Base-by-base conservation (phyloP, 305 asterid genomes). In the Fraxinus floribunda region DNA sequence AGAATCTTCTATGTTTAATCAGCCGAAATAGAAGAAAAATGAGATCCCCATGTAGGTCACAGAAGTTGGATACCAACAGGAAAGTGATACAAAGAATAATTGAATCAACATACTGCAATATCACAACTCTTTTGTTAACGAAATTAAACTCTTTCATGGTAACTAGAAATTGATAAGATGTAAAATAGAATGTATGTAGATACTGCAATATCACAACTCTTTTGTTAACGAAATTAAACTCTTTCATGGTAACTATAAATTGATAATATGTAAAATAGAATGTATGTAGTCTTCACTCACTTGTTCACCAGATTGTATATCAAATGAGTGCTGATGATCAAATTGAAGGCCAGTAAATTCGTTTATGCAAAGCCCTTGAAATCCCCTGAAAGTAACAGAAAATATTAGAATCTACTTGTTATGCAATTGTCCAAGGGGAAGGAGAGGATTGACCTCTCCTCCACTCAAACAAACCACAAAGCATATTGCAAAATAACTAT, bases 311-410 rank as follows among this genome's bases (percentile, higher is more conserved):
- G 94, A 84, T 85, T 96, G 97, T 85, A 96, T 77, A 83, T 96
- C 98, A 74, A 88, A 86, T 34, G 97, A 81, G 80, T 90, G 89
- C 88, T 89, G 91, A 91, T 97, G 99, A 79, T 97, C 98, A 84
- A 96, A 96, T 83, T 93, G 83, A 79, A 97, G 98, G 81, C 98
- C 97, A 11, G 88, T 89, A 81, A 94, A 92, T 80, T 96, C 98
- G 74, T 96, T 96, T 86, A 96, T 92, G 92, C 97, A 91, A 81
- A 96, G 97, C 89, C 98, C 99, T 90, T 96, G 97, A 86, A 94
- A 96, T 68, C 98, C 99, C 98, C 98, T 96, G 91, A 82, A 87
- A 88, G 44, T 73, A 83, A 78, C 79, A 83, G 73, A 4, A 57
- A 79, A 5, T 66, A 20, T 35, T 44, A 84, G 64, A 68, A 64